These are phyloP conservation scores for Cyberlindnera galapagoensis DNA, from an alignment of 805 yeast species.

Conservation along the genomic window DNA sequence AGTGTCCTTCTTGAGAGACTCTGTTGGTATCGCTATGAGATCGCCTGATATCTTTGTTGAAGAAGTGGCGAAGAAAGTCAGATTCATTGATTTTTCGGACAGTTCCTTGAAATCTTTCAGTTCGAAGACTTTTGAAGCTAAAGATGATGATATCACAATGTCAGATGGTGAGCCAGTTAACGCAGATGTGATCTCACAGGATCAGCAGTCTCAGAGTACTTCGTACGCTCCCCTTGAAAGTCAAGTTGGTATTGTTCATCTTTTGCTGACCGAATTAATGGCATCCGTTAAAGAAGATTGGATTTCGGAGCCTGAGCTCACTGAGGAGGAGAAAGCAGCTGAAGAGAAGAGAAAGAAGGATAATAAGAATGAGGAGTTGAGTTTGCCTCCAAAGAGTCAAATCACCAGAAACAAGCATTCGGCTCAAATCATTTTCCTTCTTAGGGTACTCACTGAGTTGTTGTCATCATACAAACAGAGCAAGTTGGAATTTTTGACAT, in stretches of 20 bases:
- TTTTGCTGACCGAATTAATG: constrained; percentile 62
- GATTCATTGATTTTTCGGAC: constrained; percentile 40
- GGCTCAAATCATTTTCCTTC: constrained; percentile 59
- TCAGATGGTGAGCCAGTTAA: constrained; percentile 18
- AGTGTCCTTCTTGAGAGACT: constrained; percentile 41
- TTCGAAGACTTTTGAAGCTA: constrained; percentile 17
- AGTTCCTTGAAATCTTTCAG: constrained; percentile 22
- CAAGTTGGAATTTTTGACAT: constrained; percentile 76
- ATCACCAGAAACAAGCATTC: constrained; percentile 49
- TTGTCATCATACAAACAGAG: constrained; percentile 73
- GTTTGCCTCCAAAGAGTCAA: constrained; percentile 24
- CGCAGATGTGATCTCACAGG: no score
- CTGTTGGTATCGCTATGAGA: constrained; percentile 38
- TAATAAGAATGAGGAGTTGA: constrained; percentile 23
- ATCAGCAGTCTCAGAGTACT: background rate
- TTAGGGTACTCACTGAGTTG: constrained; percentile 64
- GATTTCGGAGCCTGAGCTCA: constrained; percentile 30
- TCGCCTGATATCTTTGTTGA: constrained; percentile 45
- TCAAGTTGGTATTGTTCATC: constrained; percentile 55
- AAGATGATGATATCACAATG: constrained; percentile 20
- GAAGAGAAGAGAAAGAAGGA: constrained; percentile 24
- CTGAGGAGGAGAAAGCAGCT: constrained; percentile 25
- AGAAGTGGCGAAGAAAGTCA: constrained; percentile 33
- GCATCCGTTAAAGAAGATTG: constrained; percentile 35
- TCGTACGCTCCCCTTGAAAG: constrained; percentile 10